Base-by-base conservation (phyloP, 345 rosid species). In the Ailanthus altissimus region DNA sequence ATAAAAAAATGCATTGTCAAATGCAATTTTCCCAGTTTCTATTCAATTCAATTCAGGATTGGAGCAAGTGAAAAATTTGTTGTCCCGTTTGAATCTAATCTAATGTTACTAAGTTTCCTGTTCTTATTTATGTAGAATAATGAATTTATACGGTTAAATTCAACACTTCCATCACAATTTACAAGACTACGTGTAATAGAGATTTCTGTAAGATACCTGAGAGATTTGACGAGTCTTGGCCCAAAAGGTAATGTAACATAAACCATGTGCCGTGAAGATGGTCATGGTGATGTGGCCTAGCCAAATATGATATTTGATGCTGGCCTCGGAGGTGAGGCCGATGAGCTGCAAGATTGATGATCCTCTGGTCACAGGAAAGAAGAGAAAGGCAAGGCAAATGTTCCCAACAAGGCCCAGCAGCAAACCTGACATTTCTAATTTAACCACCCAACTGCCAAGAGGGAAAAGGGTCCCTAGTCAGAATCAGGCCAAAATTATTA, bases 271-370 rank as follows among this genome's bases (percentile, higher is more conserved):
- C 0, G 88, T 78, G 59, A 88, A 78, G 63, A 88, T 67, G 6
- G 74, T 42, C 84, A 86, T 80, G 18, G 83, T 60, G 18, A 65
- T 8, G 56, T 88, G 86, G 0, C 88, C 88, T 1, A 88, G 62
- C 88, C 91, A 86, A 58, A 83, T 84, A 57, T 88, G 91, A 58
- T 86, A 88, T 75, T 86, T 88, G 74, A 88, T 78, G 71, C 85
- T 76, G 2, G 69, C 72, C 67, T 88, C 86, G 0, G 84, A 86
- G 5, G 86, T 86, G 36, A 88, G 72, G 16, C 89, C 88, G 28
- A 86, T 42, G 46, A 88, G 71, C 46, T 69, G 84, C 73, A 86
- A 68, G 58, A 86, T 68, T 18, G 89, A 84, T 0, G 86, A 88
- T 6, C 84, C 86, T 66, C 91, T 78, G 14, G 84, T 81, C 76